These are phyloP conservation scores for Barnettozyma californica DNA, from an alignment of 805 yeast species.

Conservation along the genomic window DNA sequence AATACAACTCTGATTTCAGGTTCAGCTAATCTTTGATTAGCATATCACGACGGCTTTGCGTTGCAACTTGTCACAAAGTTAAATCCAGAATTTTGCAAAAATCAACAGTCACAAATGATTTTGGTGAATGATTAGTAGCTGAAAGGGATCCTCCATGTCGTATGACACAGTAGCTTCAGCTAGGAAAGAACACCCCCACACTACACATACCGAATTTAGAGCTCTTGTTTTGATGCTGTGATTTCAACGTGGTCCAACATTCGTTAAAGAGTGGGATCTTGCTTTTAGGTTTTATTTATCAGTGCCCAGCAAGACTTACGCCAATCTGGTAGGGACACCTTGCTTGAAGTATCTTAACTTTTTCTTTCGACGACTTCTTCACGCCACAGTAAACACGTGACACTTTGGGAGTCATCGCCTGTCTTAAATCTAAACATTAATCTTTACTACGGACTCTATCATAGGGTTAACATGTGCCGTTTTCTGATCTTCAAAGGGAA, in stretches of 20 bases:
- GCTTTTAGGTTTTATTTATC: no score
- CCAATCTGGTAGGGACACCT: not conserved
- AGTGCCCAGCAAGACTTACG: no score
- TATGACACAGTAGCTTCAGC: conserved; percentile 24
- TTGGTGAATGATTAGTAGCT: conserved; percentile 21
- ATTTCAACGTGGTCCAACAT: no score
- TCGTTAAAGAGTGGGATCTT: no score
- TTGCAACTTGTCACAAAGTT: no score
- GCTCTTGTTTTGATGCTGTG: conserved; percentile 26
- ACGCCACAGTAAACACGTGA: not conserved
- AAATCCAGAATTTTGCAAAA: no score
- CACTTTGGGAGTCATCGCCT: no score
- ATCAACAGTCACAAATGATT: no score
- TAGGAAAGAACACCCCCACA: not conserved
- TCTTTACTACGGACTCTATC: no score
- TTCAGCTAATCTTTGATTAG: conserved; percentile 1
- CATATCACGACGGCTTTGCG: not conserved
- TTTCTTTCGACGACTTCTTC: not conserved
- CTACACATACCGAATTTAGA: conserved; percentile 27
- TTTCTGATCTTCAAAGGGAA: conserved; percentile 81
- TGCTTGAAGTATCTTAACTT: not conserved
- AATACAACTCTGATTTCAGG: conserved; percentile 1
- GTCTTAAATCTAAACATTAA: not conserved
- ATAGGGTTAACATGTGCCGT: conserved; percentile 64
- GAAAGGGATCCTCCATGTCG: conserved; percentile 24